phyloP scores from a whole-genome alignment of 2,329 filamentous ascomycete genomes.

The Capronia americana region DNA sequence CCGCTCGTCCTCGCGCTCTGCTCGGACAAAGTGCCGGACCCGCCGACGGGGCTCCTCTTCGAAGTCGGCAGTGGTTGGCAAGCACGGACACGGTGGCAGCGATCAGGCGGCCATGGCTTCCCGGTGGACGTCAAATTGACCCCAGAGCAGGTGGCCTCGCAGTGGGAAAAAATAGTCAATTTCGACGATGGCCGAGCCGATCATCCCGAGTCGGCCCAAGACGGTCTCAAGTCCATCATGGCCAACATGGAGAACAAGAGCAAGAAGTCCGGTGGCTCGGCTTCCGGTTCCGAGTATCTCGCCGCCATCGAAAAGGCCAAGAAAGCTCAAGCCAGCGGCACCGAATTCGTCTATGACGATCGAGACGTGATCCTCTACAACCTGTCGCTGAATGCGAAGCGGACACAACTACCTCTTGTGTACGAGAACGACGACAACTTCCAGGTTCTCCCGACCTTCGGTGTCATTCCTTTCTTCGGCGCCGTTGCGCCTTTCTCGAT shows the following conservation, averaged over 20 bases:
- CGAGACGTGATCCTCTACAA: constrained; percentile 95
- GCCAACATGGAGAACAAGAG: constrained; percentile 83
- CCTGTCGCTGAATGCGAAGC: constrained; percentile 89
- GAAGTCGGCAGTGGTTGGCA: constrained; percentile 96
- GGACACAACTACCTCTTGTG: constrained; percentile 82
- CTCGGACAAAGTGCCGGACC: constrained; percentile 82
- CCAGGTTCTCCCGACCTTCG: constrained; percentile 81
- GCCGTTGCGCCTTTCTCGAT: constrained; percentile 79
- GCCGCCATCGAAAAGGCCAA: constrained; percentile 78
- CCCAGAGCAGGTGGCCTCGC: constrained; percentile 79
- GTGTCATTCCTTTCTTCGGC: constrained; percentile 93
- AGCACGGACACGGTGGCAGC: constrained; percentile 92
- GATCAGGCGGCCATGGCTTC: constrained; percentile 87
- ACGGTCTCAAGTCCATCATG: constrained; percentile 79
- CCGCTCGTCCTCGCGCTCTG: constrained; percentile 87
- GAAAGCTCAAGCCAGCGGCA: constrained; percentile 72
- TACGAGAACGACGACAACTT: constrained; percentile 93
- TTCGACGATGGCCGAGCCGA: constrained; percentile 90
- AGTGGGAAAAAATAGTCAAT: constrained; percentile 79
- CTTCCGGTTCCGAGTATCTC: constrained; percentile 66
- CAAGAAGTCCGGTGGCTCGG: constrained; percentile 56
- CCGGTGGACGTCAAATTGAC: constrained; percentile 81
- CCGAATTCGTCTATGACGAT: constrained; percentile 82
- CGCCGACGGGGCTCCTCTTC: constrained; percentile 84
- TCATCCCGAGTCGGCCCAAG: constrained; percentile 78